phyloP scores from a whole-genome alignment of 306 rosid genomes.

The Canavalia gladiata region DNA sequence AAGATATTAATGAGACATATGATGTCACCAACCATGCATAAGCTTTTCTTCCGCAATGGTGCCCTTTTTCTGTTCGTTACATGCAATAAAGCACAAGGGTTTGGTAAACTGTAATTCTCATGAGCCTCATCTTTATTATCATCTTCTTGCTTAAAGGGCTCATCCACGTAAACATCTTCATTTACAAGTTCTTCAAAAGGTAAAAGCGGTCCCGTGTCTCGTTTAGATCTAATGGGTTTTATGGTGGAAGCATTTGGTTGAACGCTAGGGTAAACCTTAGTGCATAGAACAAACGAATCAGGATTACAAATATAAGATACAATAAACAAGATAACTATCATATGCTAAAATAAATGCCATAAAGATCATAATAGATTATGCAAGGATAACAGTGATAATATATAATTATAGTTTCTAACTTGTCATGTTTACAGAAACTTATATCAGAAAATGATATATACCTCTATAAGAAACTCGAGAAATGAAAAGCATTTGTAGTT shows the following conservation, averaged over 20 bases:
- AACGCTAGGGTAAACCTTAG: slow-evolving; percentile 61
- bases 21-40: slow-evolving; percentile 65
- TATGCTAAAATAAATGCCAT: slow-evolving; percentile 23
- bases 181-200: slow-evolving; percentile 76
- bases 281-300: slow-evolving; percentile 39
- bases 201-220: slow-evolving; percentile 79
- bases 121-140: slow-evolving; percentile 46
- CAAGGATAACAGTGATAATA: slow-evolving; percentile 17
- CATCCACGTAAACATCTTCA: slow-evolving; percentile 57
- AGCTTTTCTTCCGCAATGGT: slow-evolving; percentile 67
- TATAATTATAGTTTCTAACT: slow-evolving; percentile 32
- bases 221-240: slow-evolving; percentile 54
- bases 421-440: background rate
- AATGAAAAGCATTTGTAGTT: slow-evolving; percentile 3
- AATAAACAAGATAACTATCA: slow-evolving; percentile 36
- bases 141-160: slow-evolving; percentile 59
- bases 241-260: slow-evolving; percentile 62
- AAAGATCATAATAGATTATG: background rate
- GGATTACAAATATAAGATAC: slow-evolving; percentile 32
- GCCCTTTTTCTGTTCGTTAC: slow-evolving; percentile 85
- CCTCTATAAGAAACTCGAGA: slow-evolving; percentile 2
- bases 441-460: too few species aligned
- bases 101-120: slow-evolving; percentile 62
- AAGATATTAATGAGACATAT: slow-evolving; percentile 41
- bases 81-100: slow-evolving; percentile 76